Base-by-base conservation (phyloP, 2,329 filamentous ascomycete genomes). In the Onygenales sp. region DNA sequence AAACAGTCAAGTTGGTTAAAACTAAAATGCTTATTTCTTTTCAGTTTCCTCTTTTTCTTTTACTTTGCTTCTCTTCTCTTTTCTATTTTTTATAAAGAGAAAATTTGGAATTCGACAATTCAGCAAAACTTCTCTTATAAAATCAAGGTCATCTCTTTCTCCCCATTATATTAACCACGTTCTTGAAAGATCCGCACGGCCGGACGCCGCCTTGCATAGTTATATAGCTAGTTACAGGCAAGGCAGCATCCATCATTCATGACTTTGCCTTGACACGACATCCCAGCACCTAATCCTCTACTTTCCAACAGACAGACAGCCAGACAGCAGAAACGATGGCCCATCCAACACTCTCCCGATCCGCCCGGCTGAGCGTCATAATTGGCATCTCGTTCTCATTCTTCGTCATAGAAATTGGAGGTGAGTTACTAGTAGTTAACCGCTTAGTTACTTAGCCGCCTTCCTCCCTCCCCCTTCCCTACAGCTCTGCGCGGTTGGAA, bases 321-420 rank as follows among this genome's bases (percentile, higher is more conserved):
- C 4, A 59, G 70, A 17, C 37, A 40, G 37, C 13, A n/a, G 21
- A 75, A 58, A 77, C 70, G 3, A 71, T 78, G 63, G 63, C 42
- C 10, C 11, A 45, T n/a, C 31, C 52, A 32, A 36, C 43, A 9
- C 44, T 58, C 4, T 52, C 57, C 14, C 52, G 51, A 6, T 44
- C 52, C 13, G 34, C 33, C 14, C 57, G 65, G 13, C 54, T 70
- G 54, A 58, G 59, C 17, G 54, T 65, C 34, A 72, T 76, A 49
- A 76, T 77, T 52, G 69, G 58, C 32, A 74, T 77, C 52, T 76
- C 74, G 0, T 69, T 72, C 50, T 63, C 59, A 17, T 77, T 77
- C 59, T 77, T 77, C 54, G 50, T 72, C 3, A 68, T 69, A 11
- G 74, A 77, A 56, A 74, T 77, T 32, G 71, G 72, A 33, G 67